Evolutionary conservation across 176 grass and related monocot species (phyloP).

Genomic region (Musa itinerans): DNA sequence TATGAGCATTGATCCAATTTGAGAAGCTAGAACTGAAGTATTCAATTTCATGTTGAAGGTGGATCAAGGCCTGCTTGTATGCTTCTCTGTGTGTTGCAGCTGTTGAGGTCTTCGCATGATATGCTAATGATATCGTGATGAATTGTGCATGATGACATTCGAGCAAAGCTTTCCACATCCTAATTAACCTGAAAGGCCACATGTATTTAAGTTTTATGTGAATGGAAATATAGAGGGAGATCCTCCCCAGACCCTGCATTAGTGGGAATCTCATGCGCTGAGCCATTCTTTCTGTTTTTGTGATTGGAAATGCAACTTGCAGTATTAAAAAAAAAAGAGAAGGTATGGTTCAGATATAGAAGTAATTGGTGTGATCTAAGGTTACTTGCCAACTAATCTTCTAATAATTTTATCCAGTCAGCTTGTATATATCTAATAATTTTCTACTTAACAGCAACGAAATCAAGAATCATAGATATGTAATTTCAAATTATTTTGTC

Average conservation of each 20-base stretch:
- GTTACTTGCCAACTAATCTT: too few relatives aligned
- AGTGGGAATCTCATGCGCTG: too few relatives aligned
- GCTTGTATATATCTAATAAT: too few relatives aligned
- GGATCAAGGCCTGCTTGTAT: slow-evolving; percentile 34
- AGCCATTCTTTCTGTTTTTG: neutral
- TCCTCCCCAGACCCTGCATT: too few relatives aligned
- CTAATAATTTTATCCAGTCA: too few relatives aligned
- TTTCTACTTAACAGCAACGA: too few relatives aligned
- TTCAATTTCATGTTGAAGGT: slow-evolving; percentile 57
- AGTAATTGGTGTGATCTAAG: too few relatives aligned
- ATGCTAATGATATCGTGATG: slow-evolving; percentile 90
- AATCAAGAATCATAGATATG: too few relatives aligned
- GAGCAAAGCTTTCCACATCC: slow-evolving; percentile 95
- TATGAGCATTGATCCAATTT: slow-evolving; percentile 50
- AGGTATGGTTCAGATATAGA: neutral
- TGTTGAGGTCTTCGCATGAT: slow-evolving; percentile 52
- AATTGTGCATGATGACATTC: slow-evolving; percentile 95
- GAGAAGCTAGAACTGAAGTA: slow-evolving; percentile 53
- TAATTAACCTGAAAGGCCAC: slow-evolving; percentile 49
- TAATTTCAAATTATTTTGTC: too few relatives aligned
- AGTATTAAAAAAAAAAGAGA: neutral
- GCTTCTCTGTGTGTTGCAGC: slow-evolving; percentile 28
- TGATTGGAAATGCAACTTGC: neutral
- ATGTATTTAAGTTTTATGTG: neutral
- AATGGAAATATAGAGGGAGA: too few relatives aligned